These are phyloP conservation scores for Apostasia ramifera DNA, from an alignment of 106 monocot genomes.

Conservation along the genomic window DNA sequence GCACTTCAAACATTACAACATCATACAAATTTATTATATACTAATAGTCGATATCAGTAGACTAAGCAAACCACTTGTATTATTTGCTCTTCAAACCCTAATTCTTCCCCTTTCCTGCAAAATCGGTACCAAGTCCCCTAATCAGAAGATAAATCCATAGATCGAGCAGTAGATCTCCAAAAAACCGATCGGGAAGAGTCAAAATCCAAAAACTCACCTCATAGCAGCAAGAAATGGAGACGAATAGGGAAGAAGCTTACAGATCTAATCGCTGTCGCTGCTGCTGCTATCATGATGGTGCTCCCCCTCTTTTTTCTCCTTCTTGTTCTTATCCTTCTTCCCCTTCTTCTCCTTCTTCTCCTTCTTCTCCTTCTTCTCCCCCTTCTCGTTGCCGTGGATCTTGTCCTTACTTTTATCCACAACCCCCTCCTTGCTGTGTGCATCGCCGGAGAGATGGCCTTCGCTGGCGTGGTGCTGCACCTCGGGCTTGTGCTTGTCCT, in stretches of 20 bases:
- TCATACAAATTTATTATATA: too few relatives aligned
- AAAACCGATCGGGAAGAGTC: not conserved
- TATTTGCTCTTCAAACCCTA: not conserved
- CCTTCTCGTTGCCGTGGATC: constrained; percentile 24
- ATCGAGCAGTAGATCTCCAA: not conserved
- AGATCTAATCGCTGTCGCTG: constrained; percentile 26
- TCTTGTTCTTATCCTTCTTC: constrained; percentile 2
- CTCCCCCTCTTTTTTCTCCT: constrained; percentile 24
- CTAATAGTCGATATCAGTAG: too few relatives aligned
- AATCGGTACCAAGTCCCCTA: not conserved
- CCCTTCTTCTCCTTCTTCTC: constrained; percentile 24
- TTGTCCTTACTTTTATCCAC: constrained; percentile 43
- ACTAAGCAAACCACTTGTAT: too few relatives aligned
- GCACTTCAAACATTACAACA: too few relatives aligned
- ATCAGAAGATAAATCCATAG: constrained; percentile 1
- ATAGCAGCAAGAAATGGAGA: not conserved
- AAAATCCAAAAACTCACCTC: not conserved
- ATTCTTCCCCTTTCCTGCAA: not conserved
- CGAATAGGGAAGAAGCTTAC: not conserved
- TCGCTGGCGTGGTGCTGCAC: constrained; percentile 15
- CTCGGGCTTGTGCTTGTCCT: constrained; percentile 7
- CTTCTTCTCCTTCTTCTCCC: constrained; percentile 10
- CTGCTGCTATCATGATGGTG: constrained; percentile 19
- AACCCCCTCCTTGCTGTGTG: constrained; percentile 10
- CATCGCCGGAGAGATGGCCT: not conserved